A percentile compares a stretch with the other conserved stretches of the same genome.
Evolutionary conservation across 2,329 filamentous ascomycete genomes (phyloP).

Genomic region (Penicillium sp.): DNA sequence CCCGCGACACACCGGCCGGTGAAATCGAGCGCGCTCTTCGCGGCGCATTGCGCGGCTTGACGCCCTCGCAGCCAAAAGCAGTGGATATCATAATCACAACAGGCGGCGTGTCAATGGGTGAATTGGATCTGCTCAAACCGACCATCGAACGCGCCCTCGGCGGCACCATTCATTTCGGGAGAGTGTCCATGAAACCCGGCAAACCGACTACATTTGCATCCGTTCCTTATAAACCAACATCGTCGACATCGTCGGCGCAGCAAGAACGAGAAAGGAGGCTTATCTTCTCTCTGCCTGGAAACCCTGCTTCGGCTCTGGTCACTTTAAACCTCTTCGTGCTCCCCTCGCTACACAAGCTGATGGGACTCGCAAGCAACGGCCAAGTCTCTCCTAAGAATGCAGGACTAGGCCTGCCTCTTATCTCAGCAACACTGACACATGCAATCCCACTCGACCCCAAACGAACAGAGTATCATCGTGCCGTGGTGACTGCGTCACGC

Average conservation of each 20-base stretch:
- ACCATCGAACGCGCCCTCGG: slow-evolving; percentile 87
- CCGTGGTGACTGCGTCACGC: slow-evolving; percentile 60
- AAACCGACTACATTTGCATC: slow-evolving; percentile 98
- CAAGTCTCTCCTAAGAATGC: too few relatives aligned
- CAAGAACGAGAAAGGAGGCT: slow-evolving; percentile 61
- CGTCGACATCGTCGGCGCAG: slow-evolving; percentile 25
- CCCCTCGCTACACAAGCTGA: slow-evolving; percentile 73
- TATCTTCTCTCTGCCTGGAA: slow-evolving; percentile 88
- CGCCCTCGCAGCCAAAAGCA: slow-evolving; percentile 27
- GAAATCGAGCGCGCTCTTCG: slow-evolving; percentile 74
- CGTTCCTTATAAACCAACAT: slow-evolving; percentile 57
- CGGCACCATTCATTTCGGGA: slow-evolving; percentile 92
- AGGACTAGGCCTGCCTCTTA: slow-evolving; percentile 63
- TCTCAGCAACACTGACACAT: slow-evolving; percentile 68
- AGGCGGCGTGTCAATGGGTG: slow-evolving; percentile 95
- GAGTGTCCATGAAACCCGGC: slow-evolving; percentile 95
- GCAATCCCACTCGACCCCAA: slow-evolving; percentile 70
- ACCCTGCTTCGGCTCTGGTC: slow-evolving; percentile 88
- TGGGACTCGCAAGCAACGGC: slow-evolving; percentile 52
- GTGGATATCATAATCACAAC: slow-evolving; percentile 86
- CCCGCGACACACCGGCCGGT: slow-evolving; percentile 53
- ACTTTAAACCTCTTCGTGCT: slow-evolving; percentile 93
- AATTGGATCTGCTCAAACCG: slow-evolving; percentile 92
- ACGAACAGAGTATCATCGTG: slow-evolving; percentile 87
- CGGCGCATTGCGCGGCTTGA: slow-evolving; percentile 59